Evolutionary conservation across 2,329 filamentous ascomycete species (phyloP), one percentile per base, ranked within the genome.

Genomic region (Colletotrichum liaoningense): DNA sequence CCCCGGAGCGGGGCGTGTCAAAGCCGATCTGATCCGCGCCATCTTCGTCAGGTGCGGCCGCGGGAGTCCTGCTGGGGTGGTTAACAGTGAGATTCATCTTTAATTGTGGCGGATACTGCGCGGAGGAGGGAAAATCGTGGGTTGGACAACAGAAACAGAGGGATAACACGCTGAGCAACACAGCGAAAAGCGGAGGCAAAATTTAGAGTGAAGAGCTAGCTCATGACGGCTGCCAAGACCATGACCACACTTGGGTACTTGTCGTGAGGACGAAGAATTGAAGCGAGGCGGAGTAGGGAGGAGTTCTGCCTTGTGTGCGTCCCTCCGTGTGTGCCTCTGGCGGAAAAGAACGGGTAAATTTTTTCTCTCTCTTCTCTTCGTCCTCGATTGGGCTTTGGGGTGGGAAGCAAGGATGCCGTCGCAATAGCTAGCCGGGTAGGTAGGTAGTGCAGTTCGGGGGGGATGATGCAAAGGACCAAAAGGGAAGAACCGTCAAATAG

Each of bases 1-100:
- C 91, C 80, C 95, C 95, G 78, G 95, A 97, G 80, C 95, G 93
- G 79, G 95, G 97, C 67, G 94, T 95, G 79, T 94, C 93, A 83
- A 93, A 94, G 81, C 94, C 94, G 82, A 95, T 93, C 78, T 94
- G 92, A 83, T 95, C 93, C 81, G 88, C 87, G 79, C 87, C 88
- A 82, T 95, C 93, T 80, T 96, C 93, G 77, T 94, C 92, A 79
- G 86, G 80, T 73, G 87, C 83, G 79, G 88, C 83, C 56, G 84
- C 79, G 77, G 83, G 83, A 81, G 88, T 85, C 85, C 89, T 91
- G 83, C 80, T 83, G 78, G 82, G 81, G 79, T 84, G 82, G 87
- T 91, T 86, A 90, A 89, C 83, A 80, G 82, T 83, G 76, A 83
- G 82, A 52, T 67, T 74, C 83, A 87, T 85, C 78, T 73, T 76